These are phyloP conservation scores for Solanum rostratum DNA, from an alignment of 257 asterid genomes.

Conservation along the genomic window DNA sequence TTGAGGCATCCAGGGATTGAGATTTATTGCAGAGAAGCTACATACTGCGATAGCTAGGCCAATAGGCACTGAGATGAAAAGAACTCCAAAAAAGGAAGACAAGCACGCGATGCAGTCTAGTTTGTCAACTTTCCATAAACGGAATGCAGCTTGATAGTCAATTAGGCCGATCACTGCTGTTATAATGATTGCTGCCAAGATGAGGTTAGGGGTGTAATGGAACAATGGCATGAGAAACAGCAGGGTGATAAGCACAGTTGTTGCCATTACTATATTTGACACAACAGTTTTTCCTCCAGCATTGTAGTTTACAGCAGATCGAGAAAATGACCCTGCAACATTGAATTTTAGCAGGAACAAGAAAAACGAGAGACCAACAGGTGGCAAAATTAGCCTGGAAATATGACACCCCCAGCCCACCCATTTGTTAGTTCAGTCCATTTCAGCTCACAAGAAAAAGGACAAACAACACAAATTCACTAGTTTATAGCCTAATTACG, in stretches of 20 bases:
- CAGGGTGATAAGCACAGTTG: slow-evolving; percentile 69
- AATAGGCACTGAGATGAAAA: slow-evolving; percentile 84
- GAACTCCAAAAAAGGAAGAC: slow-evolving; percentile 81
- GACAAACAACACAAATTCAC: no score
- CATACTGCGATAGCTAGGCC: slow-evolving; percentile 95
- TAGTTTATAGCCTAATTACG: no score
- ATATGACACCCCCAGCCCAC: no score
- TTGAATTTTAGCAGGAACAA: not conserved
- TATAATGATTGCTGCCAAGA: slow-evolving; percentile 79
- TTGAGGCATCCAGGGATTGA: not conserved
- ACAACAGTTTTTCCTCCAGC: slow-evolving; percentile 81
- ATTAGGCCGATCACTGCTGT: slow-evolving; percentile 88
- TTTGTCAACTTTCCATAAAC: slow-evolving; percentile 87
- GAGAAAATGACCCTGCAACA: slow-evolving; percentile 73
- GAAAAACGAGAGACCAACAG: not conserved
- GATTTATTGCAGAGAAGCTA: slow-evolving; percentile 9
- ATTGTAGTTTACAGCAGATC: slow-evolving; percentile 86
- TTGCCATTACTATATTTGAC: slow-evolving; percentile 75
- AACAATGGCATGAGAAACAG: slow-evolving; percentile 82
- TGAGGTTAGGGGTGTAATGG: slow-evolving; percentile 73
- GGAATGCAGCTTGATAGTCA: slow-evolving; percentile 63
- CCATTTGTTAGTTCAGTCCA: no score
- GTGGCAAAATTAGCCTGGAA: not conserved
- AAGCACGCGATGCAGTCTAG: slow-evolving; percentile 79
- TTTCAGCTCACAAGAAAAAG: not conserved